Base-by-base conservation (phyloP, 768 basidiomycete genomes). In the Termitomyces sp. region DNA sequence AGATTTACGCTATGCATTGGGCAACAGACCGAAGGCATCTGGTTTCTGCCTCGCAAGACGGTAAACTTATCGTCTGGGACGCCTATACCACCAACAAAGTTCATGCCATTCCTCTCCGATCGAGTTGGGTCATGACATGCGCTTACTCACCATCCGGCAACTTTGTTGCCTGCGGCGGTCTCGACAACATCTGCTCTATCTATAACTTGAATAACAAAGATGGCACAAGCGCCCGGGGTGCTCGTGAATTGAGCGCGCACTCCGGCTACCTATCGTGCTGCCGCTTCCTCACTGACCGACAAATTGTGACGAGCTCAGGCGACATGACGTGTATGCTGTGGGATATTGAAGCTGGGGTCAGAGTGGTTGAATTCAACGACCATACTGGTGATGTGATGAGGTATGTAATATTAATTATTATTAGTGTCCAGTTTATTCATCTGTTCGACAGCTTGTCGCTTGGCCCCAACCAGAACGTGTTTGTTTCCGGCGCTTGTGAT, bases 1-100 rank as follows among this genome's bases (percentile, higher is more conserved):
- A 99, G 82, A 98, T 99, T 69, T 99, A 99, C 73, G 96, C 96
- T 48, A 97, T 99, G 92, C 97, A 99, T 74, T 99, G 97, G 97
- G 91, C 96, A 34, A 87, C 91, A 53, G 96, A 99, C 79, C 86
- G 94, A 68, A 83, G 97, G 67, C 96, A 99, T 79, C 86, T 99
- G 60, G 96, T 99, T 36, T 98, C 97, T 16, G 96, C 96, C n/a
- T 98, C 96, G 2, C 96, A 99, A 72, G 96, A 99, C 70, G 96
- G 96, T 53, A 99, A 99, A 74, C 85, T 99, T 58, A 98, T 99
- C 70, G 96, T 99, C 54, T 99, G 96, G 96, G 96, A 99, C 74
- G 96, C 96, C 51, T 98, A 98, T 76, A 98, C 96, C n/a, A 97
- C 95, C 58, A 99, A 99, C 84, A 99, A 99, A 80, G 96, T 99